phyloP scores from a whole-genome alignment of 805 yeast genomes.

The Candida namnaoensis region DNA sequence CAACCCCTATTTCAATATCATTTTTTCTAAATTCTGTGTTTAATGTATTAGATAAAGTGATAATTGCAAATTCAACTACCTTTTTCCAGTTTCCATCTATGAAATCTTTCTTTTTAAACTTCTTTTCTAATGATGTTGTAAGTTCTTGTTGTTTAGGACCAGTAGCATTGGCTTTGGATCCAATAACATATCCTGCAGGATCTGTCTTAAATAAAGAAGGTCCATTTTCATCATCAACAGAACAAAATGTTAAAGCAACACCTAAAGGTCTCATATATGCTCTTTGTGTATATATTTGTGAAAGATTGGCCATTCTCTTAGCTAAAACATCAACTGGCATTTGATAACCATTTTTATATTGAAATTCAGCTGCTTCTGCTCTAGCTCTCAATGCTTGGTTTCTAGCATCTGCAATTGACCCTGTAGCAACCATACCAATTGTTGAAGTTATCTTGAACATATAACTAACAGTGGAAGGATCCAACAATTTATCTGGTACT shows the following conservation, averaged over 20 bases:
- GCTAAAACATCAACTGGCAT: conserved; percentile 93
- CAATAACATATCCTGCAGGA: conserved; percentile 94
- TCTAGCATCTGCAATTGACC: conserved; percentile 94
- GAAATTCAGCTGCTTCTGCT: conserved; percentile 92
- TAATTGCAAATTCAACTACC: conserved; percentile 84
- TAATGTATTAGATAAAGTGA: conserved; percentile 75
- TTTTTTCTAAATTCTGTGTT: conserved; percentile 91
- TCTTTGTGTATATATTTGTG: conserved; percentile 94
- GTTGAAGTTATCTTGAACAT: conserved; percentile 73
- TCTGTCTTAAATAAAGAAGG: conserved; percentile 89
- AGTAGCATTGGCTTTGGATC: conserved; percentile 86
- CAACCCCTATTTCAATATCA: conserved; percentile 91
- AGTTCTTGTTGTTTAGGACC: conserved; percentile 98
- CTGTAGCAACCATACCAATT: conserved; percentile 88
- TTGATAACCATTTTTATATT: conserved; percentile 90
- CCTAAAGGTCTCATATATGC: conserved; percentile 99
- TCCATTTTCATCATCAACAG: conserved; percentile 84
- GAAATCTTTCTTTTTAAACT: conserved; percentile 63
- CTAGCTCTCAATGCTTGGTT: conserved; percentile 86
- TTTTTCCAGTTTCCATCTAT: conserved; percentile 81
- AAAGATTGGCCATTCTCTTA: conserved; percentile 90
- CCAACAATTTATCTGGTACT: conserved; percentile 90
- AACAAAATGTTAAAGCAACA: conserved; percentile 80
- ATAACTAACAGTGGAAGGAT: conserved; percentile 79
- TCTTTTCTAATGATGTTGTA: conserved; percentile 81